phyloP scores from a whole-genome alignment of 805 yeast genomes.

The Cyberlindnera japonica region DNA sequence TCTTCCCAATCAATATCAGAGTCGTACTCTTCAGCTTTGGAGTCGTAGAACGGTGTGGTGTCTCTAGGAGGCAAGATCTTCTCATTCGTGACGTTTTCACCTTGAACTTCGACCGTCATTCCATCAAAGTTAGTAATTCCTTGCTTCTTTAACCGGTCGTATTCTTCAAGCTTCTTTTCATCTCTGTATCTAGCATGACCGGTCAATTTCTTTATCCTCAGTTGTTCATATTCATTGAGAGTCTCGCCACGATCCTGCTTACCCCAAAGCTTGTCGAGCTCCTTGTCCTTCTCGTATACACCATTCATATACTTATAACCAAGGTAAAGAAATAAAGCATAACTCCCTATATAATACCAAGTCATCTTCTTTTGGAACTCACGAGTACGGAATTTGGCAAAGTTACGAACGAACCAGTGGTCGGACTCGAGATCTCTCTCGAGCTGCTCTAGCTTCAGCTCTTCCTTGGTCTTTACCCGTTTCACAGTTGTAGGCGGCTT shows the following conservation, averaged over 20 bases:
- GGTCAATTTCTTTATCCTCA: conserved; percentile 57
- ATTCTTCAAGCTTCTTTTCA: conserved; percentile 53
- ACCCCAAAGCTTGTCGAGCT: conserved; percentile 41
- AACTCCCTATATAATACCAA: conserved; percentile 57
- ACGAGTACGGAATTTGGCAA: conserved; percentile 49
- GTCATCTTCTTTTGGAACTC: conserved; percentile 62
- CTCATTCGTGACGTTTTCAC: conserved; percentile 32
- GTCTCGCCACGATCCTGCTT: conserved; percentile 33
- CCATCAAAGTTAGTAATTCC: conserved; percentile 31
- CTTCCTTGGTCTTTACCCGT: conserved; percentile 30
- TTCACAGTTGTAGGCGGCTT: conserved; percentile 22
- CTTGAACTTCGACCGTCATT: conserved; percentile 28
- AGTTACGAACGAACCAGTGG: conserved; percentile 43
- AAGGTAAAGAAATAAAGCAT: conserved; percentile 50
- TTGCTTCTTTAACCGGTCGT: conserved; percentile 47
- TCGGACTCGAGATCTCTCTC: conserved; percentile 34
- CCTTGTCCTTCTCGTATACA: conserved; percentile 60
- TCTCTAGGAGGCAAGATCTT: conserved; percentile 67
- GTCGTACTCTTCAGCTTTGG: conserved; percentile 78
- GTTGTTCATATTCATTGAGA: conserved; percentile 56
- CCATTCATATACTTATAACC: conserved; percentile 67
- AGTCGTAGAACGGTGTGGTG: conserved; percentile 75
- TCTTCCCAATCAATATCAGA: conserved; percentile 62
- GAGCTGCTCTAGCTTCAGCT: conserved; percentile 30
- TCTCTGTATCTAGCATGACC: conserved; percentile 65